Percentiles rank a stretch among this genome's conserved stretches.
These are phyloP conservation scores for Phytophthora syringae DNA, from an alignment of 352 stramenopile species.

Conservation along the genomic window DNA sequence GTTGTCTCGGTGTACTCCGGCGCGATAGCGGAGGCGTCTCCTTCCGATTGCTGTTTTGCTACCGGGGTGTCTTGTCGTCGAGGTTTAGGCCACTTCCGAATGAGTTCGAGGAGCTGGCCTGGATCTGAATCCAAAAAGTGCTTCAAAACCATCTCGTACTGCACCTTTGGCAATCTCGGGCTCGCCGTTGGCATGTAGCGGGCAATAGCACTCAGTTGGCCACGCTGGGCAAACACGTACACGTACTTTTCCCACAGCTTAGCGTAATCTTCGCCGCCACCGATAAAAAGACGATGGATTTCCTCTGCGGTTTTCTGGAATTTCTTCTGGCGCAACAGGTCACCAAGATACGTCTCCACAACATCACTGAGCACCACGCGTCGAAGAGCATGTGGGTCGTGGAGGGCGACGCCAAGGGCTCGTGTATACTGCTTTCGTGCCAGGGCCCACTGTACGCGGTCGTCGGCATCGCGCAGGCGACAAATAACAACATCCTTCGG, in stretches of 20 bases:
- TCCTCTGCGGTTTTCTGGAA: slow-evolving; percentile 78
- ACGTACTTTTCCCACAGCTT: slow-evolving; percentile 89
- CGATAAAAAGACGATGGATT: slow-evolving; percentile 72
- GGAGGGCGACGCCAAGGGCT: slow-evolving; percentile 69
- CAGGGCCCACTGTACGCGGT: slow-evolving; percentile 78
- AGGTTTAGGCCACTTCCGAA: slow-evolving; percentile 86
- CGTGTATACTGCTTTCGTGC: slow-evolving; percentile 64
- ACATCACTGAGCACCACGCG: slow-evolving; percentile 67
- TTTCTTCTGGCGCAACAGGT: slow-evolving; percentile 75
- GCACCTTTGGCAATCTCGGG: slow-evolving; percentile 65
- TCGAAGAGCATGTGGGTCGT: slow-evolving; percentile 61
- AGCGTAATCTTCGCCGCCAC: slow-evolving; percentile 58
- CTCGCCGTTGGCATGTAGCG: slow-evolving; percentile 76
- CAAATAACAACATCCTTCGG: slow-evolving; percentile 90
- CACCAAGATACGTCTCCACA: slow-evolving; percentile 77
- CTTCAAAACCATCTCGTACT: slow-evolving; percentile 89
- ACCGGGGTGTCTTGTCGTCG: slow-evolving; percentile 43
- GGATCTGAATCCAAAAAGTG: slow-evolving; percentile 87
- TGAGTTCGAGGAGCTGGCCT: slow-evolving; percentile 73
- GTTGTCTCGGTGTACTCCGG: slow-evolving; percentile 78
- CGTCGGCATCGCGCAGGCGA: slow-evolving; percentile 76
- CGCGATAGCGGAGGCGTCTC: slow-evolving; percentile 36
- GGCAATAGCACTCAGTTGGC: slow-evolving; percentile 74
- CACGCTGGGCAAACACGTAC: slow-evolving; percentile 84
- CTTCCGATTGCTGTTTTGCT: slow-evolving; percentile 24